Evolutionary conservation across 768 basidiomycete species (phyloP).

Genomic region (Daedalea quercina): DNA sequence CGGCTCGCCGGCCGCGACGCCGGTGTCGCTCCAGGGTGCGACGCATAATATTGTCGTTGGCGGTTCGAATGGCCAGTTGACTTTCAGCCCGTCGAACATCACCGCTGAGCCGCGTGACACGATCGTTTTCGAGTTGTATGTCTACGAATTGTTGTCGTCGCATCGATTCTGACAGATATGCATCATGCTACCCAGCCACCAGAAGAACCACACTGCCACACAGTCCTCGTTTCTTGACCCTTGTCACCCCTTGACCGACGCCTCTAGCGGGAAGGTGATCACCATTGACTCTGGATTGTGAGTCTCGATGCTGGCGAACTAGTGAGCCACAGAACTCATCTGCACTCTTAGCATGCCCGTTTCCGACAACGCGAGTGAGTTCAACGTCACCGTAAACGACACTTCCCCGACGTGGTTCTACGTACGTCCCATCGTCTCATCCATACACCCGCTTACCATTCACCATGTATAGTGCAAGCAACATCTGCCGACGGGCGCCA

Average conservation of each 20-base stretch:
- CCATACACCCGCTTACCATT: conserved; percentile 15
- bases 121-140: conserved; percentile 53
- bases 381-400: conserved; percentile 50
- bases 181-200: conserved; percentile 31
- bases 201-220: conserved; percentile 64
- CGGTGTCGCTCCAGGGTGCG: conserved; percentile 37
- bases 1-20: conserved; percentile 47
- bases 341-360: conserved; percentile 41
- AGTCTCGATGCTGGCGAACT: conserved; percentile 16
- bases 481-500: conserved; percentile 19
- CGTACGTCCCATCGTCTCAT: conserved; percentile 29
- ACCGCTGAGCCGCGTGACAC: conserved; percentile 45
- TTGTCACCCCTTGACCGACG: conserved; percentile 37
- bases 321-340: too few relatives aligned
- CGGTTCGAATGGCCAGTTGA: conserved; percentile 35
- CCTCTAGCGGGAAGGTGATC: conserved; percentile 25
- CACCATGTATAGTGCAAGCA: conserved; percentile 38
- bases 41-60: conserved; percentile 53
- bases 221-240: conserved; percentile 57
- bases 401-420: conserved; percentile 55
- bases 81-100: conserved; percentile 45
- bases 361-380: conserved; percentile 32
- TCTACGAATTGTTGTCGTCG: too few relatives aligned
- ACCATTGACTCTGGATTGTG: conserved; percentile 58
- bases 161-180: background rate